Conservation (phyloP, 1,139 yeast species). For the Geotrichum candidum region DNA sequence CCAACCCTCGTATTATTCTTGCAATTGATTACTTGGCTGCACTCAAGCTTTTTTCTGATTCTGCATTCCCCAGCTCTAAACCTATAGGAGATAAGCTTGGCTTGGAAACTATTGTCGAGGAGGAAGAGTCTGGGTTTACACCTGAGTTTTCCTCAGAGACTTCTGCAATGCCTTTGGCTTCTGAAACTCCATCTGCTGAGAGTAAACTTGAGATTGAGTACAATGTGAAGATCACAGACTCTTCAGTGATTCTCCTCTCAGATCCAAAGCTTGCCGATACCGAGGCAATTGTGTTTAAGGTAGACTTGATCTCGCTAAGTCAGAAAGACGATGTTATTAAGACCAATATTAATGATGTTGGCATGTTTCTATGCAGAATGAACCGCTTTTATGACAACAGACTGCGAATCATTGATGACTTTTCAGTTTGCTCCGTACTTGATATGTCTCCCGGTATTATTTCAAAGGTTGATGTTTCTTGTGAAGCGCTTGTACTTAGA, state of each 20-base stretch:
- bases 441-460: conserved; percentile 61
- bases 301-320: conserved; percentile 70
- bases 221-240: conserved; percentile 65
- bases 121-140: conserved; percentile 18
- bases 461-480: conserved; percentile 60
- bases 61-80: conserved; percentile 34
- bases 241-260: conserved; percentile 73
- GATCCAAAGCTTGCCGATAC: conserved; percentile 64
- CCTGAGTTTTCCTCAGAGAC: neutral
- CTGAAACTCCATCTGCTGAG: neutral
- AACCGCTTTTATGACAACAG: conserved; percentile 52
- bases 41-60: conserved; percentile 54
- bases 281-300: conserved; percentile 84
- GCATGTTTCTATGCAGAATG: conserved; percentile 82
- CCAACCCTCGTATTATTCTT: conserved; percentile 70
- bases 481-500: conserved; percentile 75
- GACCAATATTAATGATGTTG: conserved; percentile 68
- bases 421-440: conserved; percentile 67
- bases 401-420: conserved; percentile 79
- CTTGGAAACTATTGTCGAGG: conserved; percentile 8
- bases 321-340: conserved; percentile 59
- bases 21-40: conserved; percentile 85
- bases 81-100: conserved; percentile 18
- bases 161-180: conserved; percentile 1
- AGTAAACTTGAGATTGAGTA: conserved; percentile 37